Evolutionary conservation across 164 flowering plant species (phyloP).

Genomic region (Cinnamomum chago): DNA sequence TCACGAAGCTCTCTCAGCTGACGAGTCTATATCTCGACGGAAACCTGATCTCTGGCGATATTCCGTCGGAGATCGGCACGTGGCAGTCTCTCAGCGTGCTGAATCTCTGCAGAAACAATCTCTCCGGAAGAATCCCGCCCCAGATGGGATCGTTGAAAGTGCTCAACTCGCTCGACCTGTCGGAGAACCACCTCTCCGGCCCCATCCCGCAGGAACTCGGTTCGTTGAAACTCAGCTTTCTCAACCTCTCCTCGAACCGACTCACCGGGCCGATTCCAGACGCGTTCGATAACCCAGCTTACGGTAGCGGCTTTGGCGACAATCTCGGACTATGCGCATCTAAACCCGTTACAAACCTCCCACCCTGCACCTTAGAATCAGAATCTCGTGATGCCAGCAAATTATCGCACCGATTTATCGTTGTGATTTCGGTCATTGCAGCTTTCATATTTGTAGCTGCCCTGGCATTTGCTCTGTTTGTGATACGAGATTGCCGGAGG

Average conservation of each 20-base stretch:
- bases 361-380: constrained; percentile 18
- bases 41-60: constrained; percentile 55
- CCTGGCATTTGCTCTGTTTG: constrained; percentile 15
- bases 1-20: constrained; percentile 40
- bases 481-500: constrained; percentile 29
- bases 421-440: constrained; percentile 27
- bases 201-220: constrained; percentile 54
- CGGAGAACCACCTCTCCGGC: constrained; percentile 62
- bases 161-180: constrained; percentile 52
- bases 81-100: constrained; percentile 44
- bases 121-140: constrained; percentile 59
- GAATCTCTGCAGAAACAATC: constrained; percentile 45
- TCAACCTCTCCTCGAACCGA: constrained; percentile 67
- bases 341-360: constrained; percentile 21
- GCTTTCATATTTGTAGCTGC: constrained; percentile 15
- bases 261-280: constrained; percentile 61
- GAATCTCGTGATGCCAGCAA: constrained; percentile 8
- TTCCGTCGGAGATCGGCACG: constrained; percentile 49
- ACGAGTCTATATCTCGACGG: constrained; percentile 42
- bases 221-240: constrained; percentile 26
- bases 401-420: constrained; percentile 28
- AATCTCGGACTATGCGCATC: constrained; percentile 55
- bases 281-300: constrained; percentile 45
- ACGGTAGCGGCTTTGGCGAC: constrained; percentile 54
- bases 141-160: constrained; percentile 35